phyloP scores from a whole-genome alignment of 1,139 yeast species.

The Pichia sp. region DNA sequence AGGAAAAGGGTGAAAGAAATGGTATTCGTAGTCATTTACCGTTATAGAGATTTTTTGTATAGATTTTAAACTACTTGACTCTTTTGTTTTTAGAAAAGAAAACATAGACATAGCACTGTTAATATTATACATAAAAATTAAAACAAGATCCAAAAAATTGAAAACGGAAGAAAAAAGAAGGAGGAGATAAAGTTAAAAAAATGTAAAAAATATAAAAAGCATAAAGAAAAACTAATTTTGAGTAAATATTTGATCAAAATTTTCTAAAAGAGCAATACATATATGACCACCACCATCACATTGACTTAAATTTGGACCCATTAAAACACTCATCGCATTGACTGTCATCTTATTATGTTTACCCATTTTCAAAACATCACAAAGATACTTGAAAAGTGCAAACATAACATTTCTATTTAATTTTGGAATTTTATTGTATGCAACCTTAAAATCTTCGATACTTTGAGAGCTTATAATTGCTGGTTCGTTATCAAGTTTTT shows the following conservation, averaged over 20 bases:
- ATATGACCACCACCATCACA: slow-evolving; percentile 30
- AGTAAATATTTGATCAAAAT: slow-evolving; percentile 23
- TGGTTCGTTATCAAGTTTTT: neutral
- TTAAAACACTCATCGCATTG: slow-evolving; percentile 29
- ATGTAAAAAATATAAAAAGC: neutral
- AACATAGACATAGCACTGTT: neutral
- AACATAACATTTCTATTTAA: slow-evolving; percentile 57
- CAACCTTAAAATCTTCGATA: slow-evolving; percentile 15
- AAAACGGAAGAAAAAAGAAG: neutral
- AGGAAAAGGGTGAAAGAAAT: slow-evolving; percentile 8
- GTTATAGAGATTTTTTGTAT: neutral
- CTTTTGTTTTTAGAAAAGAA: neutral
- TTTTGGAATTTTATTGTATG: slow-evolving; percentile 30
- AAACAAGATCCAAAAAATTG: neutral
- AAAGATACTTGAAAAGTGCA: slow-evolving; percentile 61
- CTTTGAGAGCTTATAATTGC: neutral
- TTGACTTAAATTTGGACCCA: slow-evolving; percentile 31
- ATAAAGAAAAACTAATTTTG: neutral
- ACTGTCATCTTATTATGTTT: slow-evolving; percentile 74
- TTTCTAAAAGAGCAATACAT: slow-evolving; percentile 27
- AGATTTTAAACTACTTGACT: neutral
- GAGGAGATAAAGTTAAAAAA: neutral
- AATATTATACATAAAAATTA: neutral
- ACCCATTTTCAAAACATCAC: slow-evolving; percentile 56
- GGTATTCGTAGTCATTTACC: slow-evolving; percentile 15